Base-by-base conservation (phyloP, 2,329 filamentous ascomycete genomes). In the Fusarium continuum region DNA sequence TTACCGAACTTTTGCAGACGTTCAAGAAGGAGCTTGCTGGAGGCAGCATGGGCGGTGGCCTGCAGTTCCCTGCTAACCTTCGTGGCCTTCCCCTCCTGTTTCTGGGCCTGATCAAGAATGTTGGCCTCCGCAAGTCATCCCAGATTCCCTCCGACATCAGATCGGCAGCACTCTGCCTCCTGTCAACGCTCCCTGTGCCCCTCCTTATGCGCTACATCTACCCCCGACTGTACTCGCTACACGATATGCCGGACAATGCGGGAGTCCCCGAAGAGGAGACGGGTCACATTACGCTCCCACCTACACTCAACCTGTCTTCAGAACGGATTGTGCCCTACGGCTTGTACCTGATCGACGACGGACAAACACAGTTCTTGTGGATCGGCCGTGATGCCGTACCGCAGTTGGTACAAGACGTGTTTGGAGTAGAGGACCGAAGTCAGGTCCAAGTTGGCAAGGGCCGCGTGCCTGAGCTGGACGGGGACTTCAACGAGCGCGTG, bases 301-400 rank as follows among this genome's bases (percentile, higher is more conserved):
- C 91, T 5, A 83, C 91, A 0, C 73, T 92, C 71, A 97, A 97
- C 76, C 84, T 98, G 55, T 93, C 92, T 4, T 97, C 93, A 2
- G 92, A 94, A 76, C 87, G 91, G 40, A 85, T 99, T 44, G 91
- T 92, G 4, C 86, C 93, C 1, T 97, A 96, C 73, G 95, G 95
- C 23, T 81, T 99, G 16, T 99, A 99, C 77, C 85, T 99, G 55
- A 95, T 99, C 70, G 95, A 99, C 71, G 95, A 99, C 72, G 93
- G 93, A 4, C 94, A 97, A 77, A 97, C 92, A 6, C 95, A 99
- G 75, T 99, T 99, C 84, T 79, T 99, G 41, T 99, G 95, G 95
- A 85, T 98, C 17, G 95, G 95, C 13, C 88, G 93, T 29, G 94
- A 99, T 68, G 90, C 94, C 2, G 92, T 99, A 23, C 92, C 93